A percentile compares a stretch with the other conserved stretches of the same genome.
Conservation (phyloP, 2,329 filamentous ascomycete species). For the Chrysoporthe cubensis region DNA sequence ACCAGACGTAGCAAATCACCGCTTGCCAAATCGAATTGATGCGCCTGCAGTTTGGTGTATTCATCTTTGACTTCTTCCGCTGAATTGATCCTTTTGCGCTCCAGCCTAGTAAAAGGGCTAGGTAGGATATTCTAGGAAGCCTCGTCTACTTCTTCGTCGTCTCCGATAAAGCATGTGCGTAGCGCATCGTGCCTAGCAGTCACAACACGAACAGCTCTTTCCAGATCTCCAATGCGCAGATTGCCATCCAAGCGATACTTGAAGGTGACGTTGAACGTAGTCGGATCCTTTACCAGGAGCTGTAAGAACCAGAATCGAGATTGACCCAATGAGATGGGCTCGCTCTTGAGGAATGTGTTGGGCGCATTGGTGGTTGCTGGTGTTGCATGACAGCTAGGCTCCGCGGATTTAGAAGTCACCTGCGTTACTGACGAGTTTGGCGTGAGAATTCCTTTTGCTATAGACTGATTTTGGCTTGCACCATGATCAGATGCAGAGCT, state of each 20-base stretch:
- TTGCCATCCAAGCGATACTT: slow-evolving; percentile 33
- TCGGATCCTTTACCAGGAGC: slow-evolving; percentile 40
- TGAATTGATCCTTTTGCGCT: slow-evolving; percentile 30
- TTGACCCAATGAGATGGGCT: slow-evolving; percentile 43
- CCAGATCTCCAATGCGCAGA: slow-evolving; percentile 37
- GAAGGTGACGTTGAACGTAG: slow-evolving; percentile 44
- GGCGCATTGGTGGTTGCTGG: slow-evolving; percentile 6
- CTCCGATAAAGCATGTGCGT: slow-evolving; percentile 38
- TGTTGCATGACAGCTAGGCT: slow-evolving; percentile 7
- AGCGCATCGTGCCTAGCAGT: slow-evolving; percentile 39
- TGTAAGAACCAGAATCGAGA: slow-evolving; percentile 45
- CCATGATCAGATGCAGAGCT: neutral
- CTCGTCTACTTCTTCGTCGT: slow-evolving; percentile 25
- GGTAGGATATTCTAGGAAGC: slow-evolving; percentile 34
- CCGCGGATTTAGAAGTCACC: neutral
- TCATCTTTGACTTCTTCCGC: slow-evolving; percentile 32
- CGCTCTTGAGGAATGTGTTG: slow-evolving; percentile 17
- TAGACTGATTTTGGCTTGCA: neutral
- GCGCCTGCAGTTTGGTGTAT: slow-evolving; percentile 33
- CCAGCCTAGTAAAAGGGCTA: slow-evolving; percentile 31
- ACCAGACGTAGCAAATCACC: slow-evolving; percentile 40
- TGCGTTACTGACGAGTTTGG: neutral
- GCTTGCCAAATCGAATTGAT: slow-evolving; percentile 44
- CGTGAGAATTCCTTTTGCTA: neutral
- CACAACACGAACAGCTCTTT: slow-evolving; percentile 39